Base-by-base conservation (phyloP, 2,329 filamentous ascomycete species). In the Diaporthe caulivora region DNA sequence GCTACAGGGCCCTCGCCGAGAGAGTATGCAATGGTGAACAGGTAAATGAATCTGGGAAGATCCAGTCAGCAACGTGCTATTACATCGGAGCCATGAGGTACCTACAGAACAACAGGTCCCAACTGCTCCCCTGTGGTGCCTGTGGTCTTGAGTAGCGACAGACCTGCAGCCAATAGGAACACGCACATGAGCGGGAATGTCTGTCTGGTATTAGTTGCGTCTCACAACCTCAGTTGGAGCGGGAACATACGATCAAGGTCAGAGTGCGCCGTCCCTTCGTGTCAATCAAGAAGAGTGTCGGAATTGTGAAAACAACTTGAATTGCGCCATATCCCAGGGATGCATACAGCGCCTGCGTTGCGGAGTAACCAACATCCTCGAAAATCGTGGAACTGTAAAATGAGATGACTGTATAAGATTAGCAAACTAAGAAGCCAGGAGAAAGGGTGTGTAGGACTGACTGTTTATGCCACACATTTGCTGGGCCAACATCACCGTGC, bases 401-500 rank as follows among this genome's bases (percentile, higher is more conserved):
- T 0, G 92, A 91, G 71, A 95, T 92, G 72, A 94, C 73, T 74
- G 55, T 17, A 17, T 2, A 40, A 2, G 11, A n/a, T 72, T 40
- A 74, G 31, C 55, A 26, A 24, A 44, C 40, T 10, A 10, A 34
- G 42, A 15, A 34, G 42, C 31, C 13, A 9, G 34, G n/a, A n/a
- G 3, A 37, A 3, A 24, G 13, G n/a, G 7, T 21, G 42, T 6
- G 47, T 7, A 2, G 10, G 60, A 74, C 73, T 57, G 24, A 74
- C 73, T 93, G 79, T 94, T 94, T 81, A 93, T 88, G 68, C 83
- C 88, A 55, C 73, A 75, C 73, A 75, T 75, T 60, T 93, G 91
- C 81, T 93, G 92, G 0, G 91, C 91, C 78, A 93, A 91, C 94
- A 97, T 97, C 77, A 96, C 93, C 1, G 91, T 90, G 76, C 92